These are phyloP conservation scores for Ploettnerulaceae sp. DNA, from an alignment of 2,329 filamentous ascomycete species.

Conservation along the genomic window DNA sequence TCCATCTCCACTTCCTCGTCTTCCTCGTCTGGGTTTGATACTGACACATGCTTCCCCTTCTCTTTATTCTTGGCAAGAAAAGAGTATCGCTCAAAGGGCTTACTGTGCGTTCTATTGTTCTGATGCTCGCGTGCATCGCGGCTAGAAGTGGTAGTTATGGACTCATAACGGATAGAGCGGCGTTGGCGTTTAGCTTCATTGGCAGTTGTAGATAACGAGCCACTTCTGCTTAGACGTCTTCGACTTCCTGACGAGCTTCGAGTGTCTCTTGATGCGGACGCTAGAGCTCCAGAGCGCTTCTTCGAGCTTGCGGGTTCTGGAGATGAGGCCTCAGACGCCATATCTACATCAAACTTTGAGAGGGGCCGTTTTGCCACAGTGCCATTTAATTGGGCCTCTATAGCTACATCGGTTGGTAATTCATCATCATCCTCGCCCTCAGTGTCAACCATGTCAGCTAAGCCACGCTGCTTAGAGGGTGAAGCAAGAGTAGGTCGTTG, in stretches of 20 bases:
- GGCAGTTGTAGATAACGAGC: background rate
- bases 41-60: too few species aligned
- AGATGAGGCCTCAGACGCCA: background rate
- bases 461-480: conserved; percentile 18
- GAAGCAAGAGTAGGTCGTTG: conserved; percentile 26
- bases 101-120: too few species aligned
- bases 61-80: too few species aligned
- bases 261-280: background rate
- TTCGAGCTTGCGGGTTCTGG: background rate
- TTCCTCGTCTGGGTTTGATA: too few species aligned
- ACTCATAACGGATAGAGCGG: background rate
- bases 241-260: background rate
- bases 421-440: conserved; percentile 19
- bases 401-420: background rate
- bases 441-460: conserved; percentile 13
- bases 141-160: too few species aligned
- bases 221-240: conserved; percentile 4
- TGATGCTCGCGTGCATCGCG: too few species aligned
- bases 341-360: background rate
- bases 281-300: background rate
- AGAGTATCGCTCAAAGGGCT: too few species aligned
- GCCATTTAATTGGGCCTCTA: conserved; percentile 4
- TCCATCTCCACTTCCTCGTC: too few species aligned
- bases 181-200: background rate
- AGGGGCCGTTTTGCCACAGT: background rate